These are phyloP conservation scores for Coix lacrymajobi DNA, from an alignment of 176 grass and related monocot genomes.

Conservation along the genomic window DNA sequence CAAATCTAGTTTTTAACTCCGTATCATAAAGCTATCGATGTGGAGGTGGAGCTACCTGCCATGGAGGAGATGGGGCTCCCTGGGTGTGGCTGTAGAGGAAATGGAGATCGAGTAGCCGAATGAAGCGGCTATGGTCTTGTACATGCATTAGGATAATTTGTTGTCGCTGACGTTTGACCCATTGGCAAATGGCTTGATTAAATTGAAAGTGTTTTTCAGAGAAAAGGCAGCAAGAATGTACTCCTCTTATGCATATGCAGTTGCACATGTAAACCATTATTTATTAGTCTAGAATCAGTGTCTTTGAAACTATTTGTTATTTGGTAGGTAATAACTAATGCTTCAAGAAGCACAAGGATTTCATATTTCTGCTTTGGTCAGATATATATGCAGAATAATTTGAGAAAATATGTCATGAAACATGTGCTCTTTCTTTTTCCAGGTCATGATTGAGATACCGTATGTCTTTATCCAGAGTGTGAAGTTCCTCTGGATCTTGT, in stretches of 20 bases:
- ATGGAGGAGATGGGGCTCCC: too few relatives aligned
- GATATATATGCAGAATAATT: neutral
- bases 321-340: neutral
- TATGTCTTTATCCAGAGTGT: slow-evolving; percentile 34
- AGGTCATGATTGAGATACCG: slow-evolving; percentile 54
- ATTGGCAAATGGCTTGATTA: too few relatives aligned
- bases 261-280: slow-evolving; percentile 39
- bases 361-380: neutral
- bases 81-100: too few relatives aligned
- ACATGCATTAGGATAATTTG: too few relatives aligned
- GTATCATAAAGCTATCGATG: too few relatives aligned
- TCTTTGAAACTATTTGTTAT: neutral
- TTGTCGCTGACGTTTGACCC: too few relatives aligned
- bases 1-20: too few relatives aligned
- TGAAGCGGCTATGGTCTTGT: too few relatives aligned
- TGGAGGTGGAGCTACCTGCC: too few relatives aligned
- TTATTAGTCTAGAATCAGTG: neutral
- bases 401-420: neutral
- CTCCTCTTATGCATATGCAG: slow-evolving; percentile 47
- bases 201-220: slow-evolving; percentile 45
- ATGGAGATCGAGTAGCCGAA: too few relatives aligned
- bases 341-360: neutral
- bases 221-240: slow-evolving; percentile 70
- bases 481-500: slow-evolving; percentile 57
- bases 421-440: neutral